phyloP scores from a whole-genome alignment of 2,329 filamentous ascomycete species.

The Ustilaginoidea virens region DNA sequence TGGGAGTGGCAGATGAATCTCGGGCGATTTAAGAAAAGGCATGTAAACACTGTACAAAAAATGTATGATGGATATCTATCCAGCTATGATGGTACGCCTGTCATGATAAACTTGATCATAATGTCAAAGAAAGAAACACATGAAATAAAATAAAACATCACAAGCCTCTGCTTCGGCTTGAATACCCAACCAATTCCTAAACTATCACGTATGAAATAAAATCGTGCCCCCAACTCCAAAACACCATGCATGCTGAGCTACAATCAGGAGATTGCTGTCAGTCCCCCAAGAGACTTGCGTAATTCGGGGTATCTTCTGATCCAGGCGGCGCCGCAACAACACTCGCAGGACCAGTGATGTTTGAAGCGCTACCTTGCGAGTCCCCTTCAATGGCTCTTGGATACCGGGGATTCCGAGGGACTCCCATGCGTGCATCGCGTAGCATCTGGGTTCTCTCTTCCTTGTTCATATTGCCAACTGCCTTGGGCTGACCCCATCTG shows the following conservation, averaged over 20 bases:
- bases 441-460: slow-evolving; percentile 73
- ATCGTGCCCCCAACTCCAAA: slow-evolving; percentile 13
- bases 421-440: slow-evolving; percentile 45
- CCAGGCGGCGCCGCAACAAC: slow-evolving; percentile 67
- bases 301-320: slow-evolving; percentile 54
- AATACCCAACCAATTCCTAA: too few species aligned
- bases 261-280: slow-evolving; percentile 23
- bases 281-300: slow-evolving; percentile 74
- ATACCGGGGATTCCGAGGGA: slow-evolving; percentile 9
- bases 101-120: too few species aligned
- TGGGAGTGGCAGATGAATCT: not conserved
- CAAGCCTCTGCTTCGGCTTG: too few species aligned
- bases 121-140: too few species aligned
- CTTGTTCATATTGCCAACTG: slow-evolving; percentile 79
- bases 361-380: slow-evolving; percentile 18
- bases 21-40: not conserved
- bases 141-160: not conserved
- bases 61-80: slow-evolving; percentile 6
- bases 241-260: slow-evolving; percentile 9
- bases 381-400: slow-evolving; percentile 17
- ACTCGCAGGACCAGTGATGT: slow-evolving; percentile 2
- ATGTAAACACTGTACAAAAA: slow-evolving; percentile 12
- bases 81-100: slow-evolving; percentile 4
- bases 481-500: slow-evolving; percentile 85
- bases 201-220: not conserved